These are phyloP conservation scores for Ensete ventricosum DNA, from an alignment of 176 grass and related monocot species.

Conservation along the genomic window DNA sequence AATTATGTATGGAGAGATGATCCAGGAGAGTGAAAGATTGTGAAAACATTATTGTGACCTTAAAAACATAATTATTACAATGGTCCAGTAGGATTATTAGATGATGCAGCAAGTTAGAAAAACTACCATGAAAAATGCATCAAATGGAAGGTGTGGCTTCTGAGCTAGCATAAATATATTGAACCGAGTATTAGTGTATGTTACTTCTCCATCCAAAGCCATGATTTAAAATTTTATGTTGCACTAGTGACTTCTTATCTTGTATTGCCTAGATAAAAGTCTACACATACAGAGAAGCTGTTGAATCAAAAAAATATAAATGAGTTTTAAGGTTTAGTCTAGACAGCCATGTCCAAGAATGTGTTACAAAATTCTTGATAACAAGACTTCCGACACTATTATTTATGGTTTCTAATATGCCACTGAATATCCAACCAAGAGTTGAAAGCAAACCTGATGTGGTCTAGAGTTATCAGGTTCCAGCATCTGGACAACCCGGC, in stretches of 20 bases:
- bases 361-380: too few species aligned
- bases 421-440: not conserved
- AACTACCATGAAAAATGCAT: not conserved
- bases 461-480: not conserved
- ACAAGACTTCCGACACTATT: not conserved
- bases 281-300: too few species aligned
- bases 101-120: not conserved
- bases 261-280: too few species aligned
- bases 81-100: too few species aligned
- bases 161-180: not conserved
- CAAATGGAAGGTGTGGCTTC: not conserved
- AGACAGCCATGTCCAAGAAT: too few species aligned
- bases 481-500: slow-evolving; percentile 17
- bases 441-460: slow-evolving; percentile 4
- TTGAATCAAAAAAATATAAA: too few species aligned
- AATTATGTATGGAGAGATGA: too few species aligned
- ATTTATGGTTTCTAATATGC: not conserved
- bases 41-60: too few species aligned
- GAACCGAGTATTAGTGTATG: not conserved
- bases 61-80: too few species aligned
- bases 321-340: too few species aligned
- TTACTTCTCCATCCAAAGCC: not conserved
- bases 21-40: too few species aligned
- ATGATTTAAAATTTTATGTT: not conserved
- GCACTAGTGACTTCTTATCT: not conserved